phyloP scores from a whole-genome alignment of 441 rosid genomes.

The Aleurites moluccanus region DNA sequence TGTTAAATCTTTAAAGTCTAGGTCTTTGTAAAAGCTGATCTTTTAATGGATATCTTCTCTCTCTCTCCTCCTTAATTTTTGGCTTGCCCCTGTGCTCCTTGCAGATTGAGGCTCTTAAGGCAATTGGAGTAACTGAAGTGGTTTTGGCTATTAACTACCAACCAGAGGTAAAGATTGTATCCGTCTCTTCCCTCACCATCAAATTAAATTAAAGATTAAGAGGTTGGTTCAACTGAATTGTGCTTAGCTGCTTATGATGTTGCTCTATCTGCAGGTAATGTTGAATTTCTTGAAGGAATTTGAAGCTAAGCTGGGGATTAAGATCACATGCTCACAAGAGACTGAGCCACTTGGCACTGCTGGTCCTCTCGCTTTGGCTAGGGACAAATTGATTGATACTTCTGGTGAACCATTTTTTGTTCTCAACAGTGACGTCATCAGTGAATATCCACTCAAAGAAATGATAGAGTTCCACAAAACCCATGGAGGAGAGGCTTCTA shows the following conservation, averaged over 20 bases:
- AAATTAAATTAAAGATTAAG: conserved; percentile 3
- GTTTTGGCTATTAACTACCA: conserved; percentile 95
- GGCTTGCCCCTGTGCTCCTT: conserved; percentile 20
- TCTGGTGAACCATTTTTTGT: conserved; percentile 94
- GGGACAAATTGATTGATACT: conserved; percentile 80
- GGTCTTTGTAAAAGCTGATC: background rate
- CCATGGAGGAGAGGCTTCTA: conserved; percentile 98
- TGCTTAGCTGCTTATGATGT: conserved; percentile 9
- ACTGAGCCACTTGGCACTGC: conserved; percentile 99
- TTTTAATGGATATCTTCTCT: no score
- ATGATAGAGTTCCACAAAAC: conserved; percentile 87
- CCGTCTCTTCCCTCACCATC: background rate
- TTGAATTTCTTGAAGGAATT: conserved; percentile 87
- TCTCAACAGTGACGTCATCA: conserved; percentile 96
- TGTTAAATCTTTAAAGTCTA: background rate
- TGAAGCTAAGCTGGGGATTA: conserved; percentile 85
- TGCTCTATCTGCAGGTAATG: conserved; percentile 63
- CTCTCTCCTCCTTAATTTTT: background rate
- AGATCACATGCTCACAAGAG: conserved; percentile 96
- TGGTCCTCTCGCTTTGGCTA: conserved; percentile 96
- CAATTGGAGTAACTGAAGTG: conserved; percentile 91
- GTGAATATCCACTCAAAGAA: conserved; percentile 84
- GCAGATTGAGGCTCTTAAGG: conserved; percentile 96
- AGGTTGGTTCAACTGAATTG: conserved; percentile 1
- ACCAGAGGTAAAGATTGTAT: conserved; percentile 61